Evolutionary conservation across 148 eudicot species (phyloP), one percentile per base, ranked within the genome.

Genomic region (Camellia japonica): DNA sequence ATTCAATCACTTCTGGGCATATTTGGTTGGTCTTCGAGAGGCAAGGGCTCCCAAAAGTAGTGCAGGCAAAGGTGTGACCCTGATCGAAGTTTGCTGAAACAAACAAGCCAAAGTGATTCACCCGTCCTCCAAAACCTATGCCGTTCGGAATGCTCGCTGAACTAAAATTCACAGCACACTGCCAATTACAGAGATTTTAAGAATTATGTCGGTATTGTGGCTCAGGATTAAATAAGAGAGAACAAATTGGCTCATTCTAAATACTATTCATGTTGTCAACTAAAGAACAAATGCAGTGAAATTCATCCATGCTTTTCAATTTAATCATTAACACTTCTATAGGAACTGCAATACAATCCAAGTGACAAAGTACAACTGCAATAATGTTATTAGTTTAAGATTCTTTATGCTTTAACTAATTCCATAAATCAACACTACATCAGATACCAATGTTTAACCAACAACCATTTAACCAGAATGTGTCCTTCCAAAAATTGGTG

Each of bases 131-230:
- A 66, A 93, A 95, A 13, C 98, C 98, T 62, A 95, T 90, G 82
- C 98, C 98, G 62, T 95, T 95, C 2, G 98, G 97, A 82, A 95
- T 93, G 80, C 83, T 89, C 62, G 90, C 97, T 43, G 98, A 95
- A 81, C 85, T 90, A 82, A 84, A 95, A 83, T 88, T 91, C 69
- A 87, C 85, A 73, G 94, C 97, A 78, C 93, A 93, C 98, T 95
- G 93, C 89, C 73, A 60, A 80, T 14, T 56, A 46, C 44, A 51
- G 69, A 68, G 3, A 62, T 18, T 47, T 16, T 9, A 52, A 10
- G 5, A 68, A 16, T 49, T 38, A 30, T 2, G 4, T n/a, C 3
- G 30, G 49, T 13, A 49, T 23, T 23, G 6, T 3, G 46, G 55
- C 58, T 64, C 41, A 44, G 52, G 41, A 44, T 64, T 30, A 38